These are phyloP conservation scores for Postia placenta DNA, from an alignment of 768 basidiomycete genomes.

Conservation along the genomic window DNA sequence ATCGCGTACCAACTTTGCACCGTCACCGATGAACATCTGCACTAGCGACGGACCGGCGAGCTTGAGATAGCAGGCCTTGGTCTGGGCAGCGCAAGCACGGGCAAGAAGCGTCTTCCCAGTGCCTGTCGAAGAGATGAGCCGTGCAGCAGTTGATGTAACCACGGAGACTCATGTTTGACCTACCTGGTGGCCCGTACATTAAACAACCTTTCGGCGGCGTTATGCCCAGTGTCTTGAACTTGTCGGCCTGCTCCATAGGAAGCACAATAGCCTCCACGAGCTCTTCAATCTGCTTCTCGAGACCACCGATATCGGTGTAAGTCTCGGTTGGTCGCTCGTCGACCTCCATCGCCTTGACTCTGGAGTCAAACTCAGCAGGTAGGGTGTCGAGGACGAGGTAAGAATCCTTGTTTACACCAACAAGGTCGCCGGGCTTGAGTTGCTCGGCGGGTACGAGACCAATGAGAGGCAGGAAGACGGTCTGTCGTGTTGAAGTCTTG, in stretches of 20 bases:
- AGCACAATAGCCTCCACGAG: conserved; percentile 96
- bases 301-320: conserved; percentile 94
- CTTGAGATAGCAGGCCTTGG: conserved; percentile 97
- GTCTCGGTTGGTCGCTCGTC: conserved; percentile 97
- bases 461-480: conserved; percentile 96
- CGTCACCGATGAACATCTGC: conserved; percentile 99
- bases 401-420: conserved; percentile 99
- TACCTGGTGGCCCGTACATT: conserved; percentile 98
- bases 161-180: conserved; percentile 7
- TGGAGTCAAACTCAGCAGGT: conserved; percentile 94
- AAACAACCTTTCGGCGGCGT: conserved; percentile 95
- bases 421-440: conserved; percentile 87
- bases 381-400: conserved; percentile 94
- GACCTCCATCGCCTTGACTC: conserved; percentile 99
- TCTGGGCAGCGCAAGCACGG: conserved; percentile 96
- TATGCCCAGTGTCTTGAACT: conserved; percentile 98
- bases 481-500: conserved; percentile 98
- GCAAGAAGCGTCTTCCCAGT: conserved; percentile 98
- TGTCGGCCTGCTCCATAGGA: conserved; percentile 98
- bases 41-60: conserved; percentile 96
- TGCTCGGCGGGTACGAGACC: conserved; percentile 93
- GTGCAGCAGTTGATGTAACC: conserved; percentile 3
- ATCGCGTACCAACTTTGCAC: conserved; percentile 97
- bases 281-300: conserved; percentile 99
- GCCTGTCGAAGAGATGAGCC: conserved; percentile 33